Conservation (phyloP, 1,139 yeast species). For the Geotrichum candidum region DNA sequence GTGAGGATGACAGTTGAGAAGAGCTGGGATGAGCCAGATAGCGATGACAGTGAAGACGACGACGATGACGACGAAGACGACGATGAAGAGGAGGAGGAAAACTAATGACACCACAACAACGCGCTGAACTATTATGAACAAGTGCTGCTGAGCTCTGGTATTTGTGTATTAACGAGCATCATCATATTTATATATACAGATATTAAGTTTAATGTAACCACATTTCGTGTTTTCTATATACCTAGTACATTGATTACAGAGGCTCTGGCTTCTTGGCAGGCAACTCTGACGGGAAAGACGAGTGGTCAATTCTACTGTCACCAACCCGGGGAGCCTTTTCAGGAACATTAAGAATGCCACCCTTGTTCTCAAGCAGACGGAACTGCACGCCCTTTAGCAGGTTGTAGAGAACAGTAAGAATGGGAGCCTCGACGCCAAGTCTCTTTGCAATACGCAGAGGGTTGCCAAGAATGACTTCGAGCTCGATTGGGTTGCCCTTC, state of each 20-base stretch:
- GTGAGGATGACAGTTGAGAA: conserved; percentile 88
- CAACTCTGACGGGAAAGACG: conserved; percentile 11
- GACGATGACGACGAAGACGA: conserved; percentile 16
- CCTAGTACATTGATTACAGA: no score
- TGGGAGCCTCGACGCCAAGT: conserved; percentile 54
- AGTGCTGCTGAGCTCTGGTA: neutral
- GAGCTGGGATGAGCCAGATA: conserved; percentile 33
- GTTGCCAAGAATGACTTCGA: conserved; percentile 66
- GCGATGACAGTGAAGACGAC: conserved; percentile 15
- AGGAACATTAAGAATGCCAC: conserved; percentile 43
- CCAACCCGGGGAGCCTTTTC: conserved; percentile 35
- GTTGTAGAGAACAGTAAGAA: conserved; percentile 50
- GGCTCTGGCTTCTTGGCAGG: neutral
- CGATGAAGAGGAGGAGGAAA: conserved; percentile 16
- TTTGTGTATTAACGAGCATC: neutral
- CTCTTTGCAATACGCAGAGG: conserved; percentile 56
- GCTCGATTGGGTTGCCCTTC: conserved; percentile 64
- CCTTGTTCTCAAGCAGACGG: conserved; percentile 47
- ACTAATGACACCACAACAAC: neutral
- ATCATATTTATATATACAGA: neutral
- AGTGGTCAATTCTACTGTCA: conserved; percentile 12
- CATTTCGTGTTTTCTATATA: neutral
- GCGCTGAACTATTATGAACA: neutral
- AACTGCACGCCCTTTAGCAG: conserved; percentile 56
- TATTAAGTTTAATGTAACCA: neutral